Evolutionary conservation across 768 basidiomycete genomes (phyloP), one percentile per base, ranked within the genome.

Genomic region (Termitomyces bulborhizus): DNA sequence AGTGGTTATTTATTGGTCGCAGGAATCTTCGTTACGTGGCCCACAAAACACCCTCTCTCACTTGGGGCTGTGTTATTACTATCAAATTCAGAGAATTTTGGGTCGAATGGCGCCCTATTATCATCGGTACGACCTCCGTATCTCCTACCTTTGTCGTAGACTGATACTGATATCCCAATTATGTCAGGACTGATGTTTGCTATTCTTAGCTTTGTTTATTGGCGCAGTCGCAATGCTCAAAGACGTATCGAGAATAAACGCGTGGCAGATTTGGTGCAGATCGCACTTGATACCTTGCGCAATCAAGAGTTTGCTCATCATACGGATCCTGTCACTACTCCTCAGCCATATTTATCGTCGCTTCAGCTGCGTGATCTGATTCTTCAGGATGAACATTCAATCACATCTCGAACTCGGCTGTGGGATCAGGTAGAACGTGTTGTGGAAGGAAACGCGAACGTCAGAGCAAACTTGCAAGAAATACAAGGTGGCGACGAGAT

Each of bases 371-470:
- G 94, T 53, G 93, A 97, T 70, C 76, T 90, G 52, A 79, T 96
- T 41, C 72, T 97, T 32, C 86, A 88, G 63, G 83, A 88, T 56
- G 86, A 93, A 62, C 88, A 88, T 68, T 90, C 88, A 27, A 79
- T 90, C 39, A 64, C 79, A 24, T 75, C 72, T 32, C 77, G 91
- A 55, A 77, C 78, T 55, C 75, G 81, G 46, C 63, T 97, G 44
- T 97, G 94, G 94, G 77, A 83, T 56, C 77, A 80, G 60, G 93
- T 97, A 47, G 90, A 92, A 68, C 80, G 78, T 51, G 74, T 93
- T 48, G 93, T 97, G 3, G 93, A 95, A 70, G 82, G 85, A 53
- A 97, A 97, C 72, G 82, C 90, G 31, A 97, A 97, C 69, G 90
- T 97, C 42, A 81, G 90, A 58, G 85, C 83, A 31, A 89, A 88